Evolutionary conservation across 768 basidiomycete species (phyloP).

Genomic region (Trametes sanguinea): DNA sequence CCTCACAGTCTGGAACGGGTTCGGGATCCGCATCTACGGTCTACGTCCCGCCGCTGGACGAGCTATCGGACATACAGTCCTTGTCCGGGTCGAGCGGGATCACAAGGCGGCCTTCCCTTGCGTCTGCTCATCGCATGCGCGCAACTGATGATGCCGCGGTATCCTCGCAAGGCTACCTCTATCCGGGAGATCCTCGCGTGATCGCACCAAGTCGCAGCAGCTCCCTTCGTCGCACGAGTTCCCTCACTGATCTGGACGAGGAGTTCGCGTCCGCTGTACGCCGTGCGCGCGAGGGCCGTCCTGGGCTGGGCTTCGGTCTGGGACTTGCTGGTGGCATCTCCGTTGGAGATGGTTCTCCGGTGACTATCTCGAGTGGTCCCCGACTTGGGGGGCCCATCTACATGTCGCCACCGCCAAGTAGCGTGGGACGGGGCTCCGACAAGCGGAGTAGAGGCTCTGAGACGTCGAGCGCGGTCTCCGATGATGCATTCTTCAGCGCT

Average conservation of each 20-base stretch:
- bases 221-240: slow-evolving; percentile 64
- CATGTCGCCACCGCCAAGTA: slow-evolving; percentile 47
- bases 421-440: slow-evolving; percentile 33
- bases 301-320: slow-evolving; percentile 48
- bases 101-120: slow-evolving; percentile 48
- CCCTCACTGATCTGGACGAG: slow-evolving; percentile 73
- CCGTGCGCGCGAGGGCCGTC: slow-evolving; percentile 43
- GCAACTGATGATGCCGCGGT: slow-evolving; percentile 78
- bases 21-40: slow-evolving; percentile 70
- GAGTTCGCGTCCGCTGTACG: slow-evolving; percentile 51
- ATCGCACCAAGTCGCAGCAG: slow-evolving; percentile 69
- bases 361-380: slow-evolving; percentile 72
- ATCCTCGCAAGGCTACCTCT: slow-evolving; percentile 63
- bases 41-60: slow-evolving; percentile 77
- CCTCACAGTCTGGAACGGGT: slow-evolving; percentile 36
- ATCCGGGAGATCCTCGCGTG: slow-evolving; percentile 71
- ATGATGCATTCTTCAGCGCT: slow-evolving; percentile 51
- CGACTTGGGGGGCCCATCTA: slow-evolving; percentile 44
- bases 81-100: slow-evolving; percentile 47
- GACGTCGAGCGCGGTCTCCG: slow-evolving; percentile 36
- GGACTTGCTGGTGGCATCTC: slow-evolving; percentile 42
- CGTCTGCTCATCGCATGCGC: slow-evolving; percentile 61
- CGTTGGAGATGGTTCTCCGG: slow-evolving; percentile 59
- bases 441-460: slow-evolving; percentile 31
- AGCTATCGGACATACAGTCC: slow-evolving; percentile 63